Base-by-base conservation (phyloP, 148 eudicot species). In the Chenopodium quinoa region DNA sequence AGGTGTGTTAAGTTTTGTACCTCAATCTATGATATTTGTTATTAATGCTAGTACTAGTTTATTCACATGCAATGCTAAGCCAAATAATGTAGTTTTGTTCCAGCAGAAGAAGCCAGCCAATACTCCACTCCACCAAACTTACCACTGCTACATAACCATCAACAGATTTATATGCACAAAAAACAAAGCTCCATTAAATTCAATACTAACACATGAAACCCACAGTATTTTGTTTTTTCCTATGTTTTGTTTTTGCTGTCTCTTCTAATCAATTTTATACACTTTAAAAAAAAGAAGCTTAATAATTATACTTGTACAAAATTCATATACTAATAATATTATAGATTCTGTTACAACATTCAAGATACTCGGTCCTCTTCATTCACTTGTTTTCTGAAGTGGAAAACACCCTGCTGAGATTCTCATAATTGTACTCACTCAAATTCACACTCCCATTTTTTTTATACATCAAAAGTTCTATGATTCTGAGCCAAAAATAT, bases 351-450 rank as follows among this genome's bases (percentile, higher is more conserved):
- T 71, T 58, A 69, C 84, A 47, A 78, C 66, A 72, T n/a, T 8
- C 22, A 22, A 27, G 46, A 62, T 29, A 6, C 62, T 16, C 58
- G 2, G 47, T 14, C 60, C 58, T 10, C 34, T 32, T 40, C 81
- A 73, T 56, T 78, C 37, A 25, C 44, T 34, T 37, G 85, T 81
- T 88, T 88, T 85, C 88, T 79, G 78, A 79, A 86, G 54, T 84
- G 71, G 86, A 86, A 81, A 85, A 83, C 89, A 72, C 73, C 83
- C 86, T 71, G 56, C 79, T 73, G 25, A 80, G 80, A 80, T 81
- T 71, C 69, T 77, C 62, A 84, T 76, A 82, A 84, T 73, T 40
- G 54, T 32, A 34, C 75, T 52, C 37, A 34, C 72, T 60, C 71
- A 23, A 16, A 70, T 1, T 20, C 78, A 78, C 29, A 46, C n/a